Evolutionary conservation across 108 stramenopile genomes (phyloP), one percentile per base, ranked within the genome.

Genomic region (Nannochloropsis gaditana): DNA sequence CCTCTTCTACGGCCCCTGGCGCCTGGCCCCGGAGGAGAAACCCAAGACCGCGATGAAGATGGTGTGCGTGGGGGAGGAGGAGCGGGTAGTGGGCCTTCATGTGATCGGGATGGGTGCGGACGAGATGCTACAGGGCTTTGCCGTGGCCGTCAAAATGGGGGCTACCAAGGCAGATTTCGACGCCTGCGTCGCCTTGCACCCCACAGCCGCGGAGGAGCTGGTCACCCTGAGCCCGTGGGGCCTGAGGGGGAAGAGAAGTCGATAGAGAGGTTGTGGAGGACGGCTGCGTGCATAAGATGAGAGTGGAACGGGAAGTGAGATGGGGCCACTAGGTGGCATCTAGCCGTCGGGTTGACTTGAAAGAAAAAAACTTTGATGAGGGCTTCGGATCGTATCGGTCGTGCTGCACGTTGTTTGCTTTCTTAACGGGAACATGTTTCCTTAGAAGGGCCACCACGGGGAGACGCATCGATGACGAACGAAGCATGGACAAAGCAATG

Each of bases 81-180:
- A 97, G 86, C 90, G 88, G 47, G 88, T 88, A 42, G 94, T 98
- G 44, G 97, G 98, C 79, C 89, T 97, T 9, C 97, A 99, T 88
- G 91, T 95, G 41, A 95, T 97, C 80, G 97, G 97, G 9, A 94
- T 95, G 92, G 96, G 93, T 15, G 91, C 93, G 8, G 98, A 97
- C 84, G 98, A 99, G 90, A 95, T 99, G 94, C 85, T 99, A 44
- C 98, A 99, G 85, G 98, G 98, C 31, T 96, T 99, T 87, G 96
- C 92, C 43, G 93, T 98, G 82, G 96, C 96, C 11, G 91, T 97
- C 79, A 92, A 91, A 79, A 91, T 92, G 84, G 97, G 97, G 45
- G 96, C 96, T 92, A 96, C 96, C 82, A 97, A 98, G 90, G 94
- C 94, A 9, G 98, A 98, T 86, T 95, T 98, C 87, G 98, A 98